Evolutionary conservation across 257 asterid genomes (phyloP), one percentile per base, ranked within the genome.

Genomic region (Solanum acaule): DNA sequence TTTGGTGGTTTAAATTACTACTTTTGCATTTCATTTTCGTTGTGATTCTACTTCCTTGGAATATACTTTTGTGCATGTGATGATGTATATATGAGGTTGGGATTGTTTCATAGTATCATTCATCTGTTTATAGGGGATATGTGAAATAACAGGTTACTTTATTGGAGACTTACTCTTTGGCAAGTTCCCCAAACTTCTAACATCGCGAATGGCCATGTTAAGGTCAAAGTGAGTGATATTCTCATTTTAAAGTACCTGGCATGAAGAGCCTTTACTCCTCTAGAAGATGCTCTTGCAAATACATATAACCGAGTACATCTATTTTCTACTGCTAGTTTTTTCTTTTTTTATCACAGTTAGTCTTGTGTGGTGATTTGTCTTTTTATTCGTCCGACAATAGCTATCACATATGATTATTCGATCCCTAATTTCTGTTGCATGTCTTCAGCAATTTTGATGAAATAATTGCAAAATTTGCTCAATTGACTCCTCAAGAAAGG

Each of bases 401-500:
- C 77, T 29, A 79, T 81, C 40, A 46, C 18, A 40, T 29, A 29
- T 46, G 68, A 14, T 46, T 72, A 40, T 65, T 79, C 40, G 68
- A 37, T 31, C 23, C 9, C 88, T 85, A 12, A 38, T 84, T 3
- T 46, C 31, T 38, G 27, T 14, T 87, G 82, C 88, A 83, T 73
- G 38, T 44, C 89, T 91, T 89, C 93, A 96, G 98, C 93, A 94
- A 93, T 89, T 87, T 95, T 63, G 98, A 93, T 90, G 99, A 96
- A 88, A 93, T 96, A 92, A 92, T 94, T 86, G 93, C 98, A 78
- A 96, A 94, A 87, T 95, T 94, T 86, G 94, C 99, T 67, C 98
- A 94, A 82, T 94, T 94, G 76, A 93, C 98, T 63, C 96, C 98
- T 27, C 96, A 94, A 90, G 98, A 94, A 91, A 93, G 98, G 87